Evolutionary conservation across 1,139 yeast genomes (phyloP).

Genomic region (Candida tunisiensis): DNA sequence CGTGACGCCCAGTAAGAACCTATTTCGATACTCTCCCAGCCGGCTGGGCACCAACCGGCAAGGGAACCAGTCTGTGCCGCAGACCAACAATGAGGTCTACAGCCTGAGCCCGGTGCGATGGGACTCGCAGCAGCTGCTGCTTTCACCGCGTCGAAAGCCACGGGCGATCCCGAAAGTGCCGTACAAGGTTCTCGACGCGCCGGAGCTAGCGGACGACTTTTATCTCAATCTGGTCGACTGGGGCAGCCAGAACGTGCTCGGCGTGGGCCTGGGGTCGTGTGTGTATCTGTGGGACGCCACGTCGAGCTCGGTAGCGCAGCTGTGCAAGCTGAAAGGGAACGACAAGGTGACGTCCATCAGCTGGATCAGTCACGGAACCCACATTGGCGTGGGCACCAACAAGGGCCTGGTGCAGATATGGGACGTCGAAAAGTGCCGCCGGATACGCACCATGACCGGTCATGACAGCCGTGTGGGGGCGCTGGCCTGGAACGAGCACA

Average conservation of each 20-base stretch:
- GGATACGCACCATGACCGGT: slow-evolving; percentile 85
- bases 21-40: slow-evolving; percentile 16
- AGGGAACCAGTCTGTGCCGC: slow-evolving; percentile 3
- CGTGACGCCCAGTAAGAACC: slow-evolving; percentile 20
- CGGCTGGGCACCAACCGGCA: slow-evolving; percentile 2
- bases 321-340: slow-evolving; percentile 47
- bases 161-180: slow-evolving; percentile 76
- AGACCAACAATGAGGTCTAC: slow-evolving; percentile 34
- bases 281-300: slow-evolving; percentile 88
- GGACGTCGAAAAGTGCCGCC: slow-evolving; percentile 79
- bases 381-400: slow-evolving; percentile 81
- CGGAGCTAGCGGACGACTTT: slow-evolving; percentile 87
- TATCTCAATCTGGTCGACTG: slow-evolving; percentile 86
- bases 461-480: slow-evolving; percentile 77
- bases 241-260: slow-evolving; percentile 82
- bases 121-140: slow-evolving; percentile 62
- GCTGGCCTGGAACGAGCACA: slow-evolving; percentile 87
- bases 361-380: slow-evolving; percentile 79
- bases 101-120: slow-evolving; percentile 79
- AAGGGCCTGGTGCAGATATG: slow-evolving; percentile 85
- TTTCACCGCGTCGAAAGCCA: slow-evolving; percentile 70
- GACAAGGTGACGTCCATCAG: slow-evolving; percentile 69
- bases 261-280: slow-evolving; percentile 79
- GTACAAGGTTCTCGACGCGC: slow-evolving; percentile 89
- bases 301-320: slow-evolving; percentile 66